Conservation (phyloP, 1,284 basidiomycete species). For the Malassezia furfur region DNA sequence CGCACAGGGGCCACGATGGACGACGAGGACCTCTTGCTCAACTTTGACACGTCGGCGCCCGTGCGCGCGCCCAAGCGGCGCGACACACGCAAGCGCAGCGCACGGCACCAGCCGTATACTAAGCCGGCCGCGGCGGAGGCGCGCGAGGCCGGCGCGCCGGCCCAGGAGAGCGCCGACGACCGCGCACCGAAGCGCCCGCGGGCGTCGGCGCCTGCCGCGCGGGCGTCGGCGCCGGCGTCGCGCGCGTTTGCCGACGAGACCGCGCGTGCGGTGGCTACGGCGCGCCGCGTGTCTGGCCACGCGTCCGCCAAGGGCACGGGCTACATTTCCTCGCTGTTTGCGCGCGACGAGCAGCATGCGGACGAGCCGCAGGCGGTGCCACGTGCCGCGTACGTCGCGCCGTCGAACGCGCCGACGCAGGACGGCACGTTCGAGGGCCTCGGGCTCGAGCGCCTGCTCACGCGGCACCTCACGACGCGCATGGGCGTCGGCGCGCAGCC, state of each 20-base stretch:
- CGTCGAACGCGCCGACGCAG: slow-evolving; percentile 38
- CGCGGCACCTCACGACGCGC: slow-evolving; percentile 68
- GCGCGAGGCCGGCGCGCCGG: not conserved
- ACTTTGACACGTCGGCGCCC: slow-evolving; percentile 30
- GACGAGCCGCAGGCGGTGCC: slow-evolving; percentile 10
- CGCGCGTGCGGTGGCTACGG: not conserved
- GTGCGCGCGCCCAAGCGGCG: not conserved
- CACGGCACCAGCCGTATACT: not conserved
- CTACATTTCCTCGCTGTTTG: slow-evolving; percentile 18
- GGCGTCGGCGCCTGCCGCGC: not conserved
- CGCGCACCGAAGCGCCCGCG: not conserved
- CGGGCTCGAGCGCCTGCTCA: slow-evolving; percentile 70
- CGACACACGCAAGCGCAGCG: not conserved
- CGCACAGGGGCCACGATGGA: slow-evolving; percentile 25
- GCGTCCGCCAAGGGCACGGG: not conserved
- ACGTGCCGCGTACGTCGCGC: slow-evolving; percentile 2
- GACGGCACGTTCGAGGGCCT: slow-evolving; percentile 52
- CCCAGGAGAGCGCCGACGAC: not conserved
- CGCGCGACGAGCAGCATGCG: slow-evolving; percentile 11
- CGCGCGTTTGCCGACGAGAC: not conserved
- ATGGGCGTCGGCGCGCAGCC: slow-evolving; percentile 69
- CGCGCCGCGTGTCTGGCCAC: not conserved
- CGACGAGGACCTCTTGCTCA: slow-evolving; percentile 42
- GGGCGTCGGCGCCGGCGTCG: not conserved
- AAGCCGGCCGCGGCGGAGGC: not conserved